Base-by-base conservation (phyloP, 352 stramenopile species). In the Chrysophaeum taylorii region DNA sequence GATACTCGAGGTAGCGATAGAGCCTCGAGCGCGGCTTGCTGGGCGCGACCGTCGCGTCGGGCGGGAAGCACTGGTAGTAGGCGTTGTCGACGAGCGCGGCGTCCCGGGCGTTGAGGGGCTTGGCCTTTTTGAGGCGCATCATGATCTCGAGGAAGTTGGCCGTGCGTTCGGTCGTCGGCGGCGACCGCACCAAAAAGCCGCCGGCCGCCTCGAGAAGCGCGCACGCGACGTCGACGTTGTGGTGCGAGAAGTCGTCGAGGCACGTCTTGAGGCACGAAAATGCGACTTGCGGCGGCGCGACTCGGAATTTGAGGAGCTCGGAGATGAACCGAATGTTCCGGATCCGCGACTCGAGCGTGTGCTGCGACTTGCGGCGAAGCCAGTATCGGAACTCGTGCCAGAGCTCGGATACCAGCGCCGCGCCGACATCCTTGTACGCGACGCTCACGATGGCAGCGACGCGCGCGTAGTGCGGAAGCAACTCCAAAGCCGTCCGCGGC, bases 161-260 rank as follows among this genome's bases (percentile, higher is more conserved):
- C 29, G 94, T 89, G 60, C 90, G 88, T 36, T 81, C 78, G 71
- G 94, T 89, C 23, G 93, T 97, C 75, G 95, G 88, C 73, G 94
- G 92, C n/a, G 85, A 89, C 68, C 89, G 91, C 77, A 96, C 97
- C 29, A 98, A 78, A 64, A 96, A 98, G 18, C 93, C 84, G 0
- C 94, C 94, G 72, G 91, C 97, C 68, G 87, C 92, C 79, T 98
- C 94, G n/a, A 98, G 76, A 18, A 98, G 84, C 29, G 87, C 90
- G n/a, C 92, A 97, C 1, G 91, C 88, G 18, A 97, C 85, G 77
- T 97, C 85, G 54, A 98, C 91, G 74, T 97, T 97, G 76, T 93
- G 86, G 1, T 92, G 90, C 68, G 87, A 88, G 74, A 98, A 98
- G 73, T 98, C 93, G 68, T 89, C 77, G 42, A 98, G 89, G 76